Base-by-base conservation (phyloP, 441 rosid species). In the Aleurites moluccanus region DNA sequence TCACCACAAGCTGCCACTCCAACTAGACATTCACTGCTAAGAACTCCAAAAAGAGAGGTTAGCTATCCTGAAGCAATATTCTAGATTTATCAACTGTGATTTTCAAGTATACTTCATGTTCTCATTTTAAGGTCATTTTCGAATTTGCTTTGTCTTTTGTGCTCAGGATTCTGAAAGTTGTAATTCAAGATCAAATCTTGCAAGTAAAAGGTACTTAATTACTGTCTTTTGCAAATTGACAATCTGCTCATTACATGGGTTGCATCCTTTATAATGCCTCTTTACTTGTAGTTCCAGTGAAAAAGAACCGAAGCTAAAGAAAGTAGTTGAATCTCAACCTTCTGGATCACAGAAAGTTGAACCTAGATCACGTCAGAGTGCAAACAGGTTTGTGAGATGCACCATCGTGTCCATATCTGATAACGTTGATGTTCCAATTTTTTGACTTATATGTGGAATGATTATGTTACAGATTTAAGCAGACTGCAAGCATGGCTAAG, bases 151-250 rank as follows among this genome's bases (percentile, higher is more conserved):
- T 75, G 57, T 61, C 33, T 69, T 77, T 66, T 56, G 10, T 75
- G 57, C 60, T 42, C 82, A 89, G 89, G 85, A 86, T 74, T 78
- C 78, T 73, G 80, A 82, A 75, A 82, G 75, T 65, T 71, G 45
- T 62, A 76, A 64, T 63, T 66, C 81, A 55, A 90, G 84, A 73
- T 56, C 63, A 72, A 77, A 83, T 73, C 38, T 27, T 67, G 85
- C 63, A 70, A 77, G 64, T 67, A 81, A 75, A 81, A 88, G 96
- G 98, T 93, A 86, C 33, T 38, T 38, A 38, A 6, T 65, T 55
- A 6, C 35, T 73, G 14, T 53, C 63, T 72, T 44, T 77, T 67
- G 30, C 73, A 64, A 59, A 53, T 50, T 42, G 61, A 50, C 38
- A 49, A 70, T 61, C 30, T 72, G 49, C 75, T 45, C 73, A 18